A percentile compares a stretch with the other conserved stretches of the same genome.
Conservation (phyloP, 345 rosid species). For the Dimocarpus longan region DNA sequence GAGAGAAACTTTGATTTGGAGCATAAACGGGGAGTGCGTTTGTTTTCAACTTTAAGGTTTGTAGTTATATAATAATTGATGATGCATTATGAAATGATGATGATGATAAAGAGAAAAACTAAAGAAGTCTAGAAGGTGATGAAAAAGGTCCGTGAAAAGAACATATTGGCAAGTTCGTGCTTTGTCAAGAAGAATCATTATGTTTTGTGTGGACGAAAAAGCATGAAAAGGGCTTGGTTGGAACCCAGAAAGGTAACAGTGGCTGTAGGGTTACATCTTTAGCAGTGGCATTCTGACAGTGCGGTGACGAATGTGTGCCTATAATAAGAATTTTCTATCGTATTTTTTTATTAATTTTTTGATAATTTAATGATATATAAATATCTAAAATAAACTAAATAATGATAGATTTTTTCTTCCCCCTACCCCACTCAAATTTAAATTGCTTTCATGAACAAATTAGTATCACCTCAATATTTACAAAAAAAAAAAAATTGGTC, state of each 20-base stretch:
- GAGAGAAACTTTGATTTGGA: neutral
- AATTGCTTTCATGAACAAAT: no score
- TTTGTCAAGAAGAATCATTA: neutral
- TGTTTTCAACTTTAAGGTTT: neutral
- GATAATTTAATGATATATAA: no score
- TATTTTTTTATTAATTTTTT: no score
- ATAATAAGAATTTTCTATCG: no score
- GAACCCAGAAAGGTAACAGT: neutral
- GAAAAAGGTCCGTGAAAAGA: neutral
- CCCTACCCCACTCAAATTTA: no score
- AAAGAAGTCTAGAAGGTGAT: neutral
- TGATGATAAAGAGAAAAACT: neutral
- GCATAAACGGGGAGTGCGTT: neutral
- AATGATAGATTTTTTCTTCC: no score
- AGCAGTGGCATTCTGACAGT: neutral
- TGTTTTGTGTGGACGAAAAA: neutral
- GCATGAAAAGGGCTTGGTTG: neutral
- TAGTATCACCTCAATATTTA: no score
- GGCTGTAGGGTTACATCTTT: neutral
- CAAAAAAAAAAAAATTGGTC: no score
- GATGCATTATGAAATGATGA: conserved; percentile 8
- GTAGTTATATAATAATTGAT: neutral
- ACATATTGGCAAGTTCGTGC: neutral
- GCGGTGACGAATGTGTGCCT: no score
- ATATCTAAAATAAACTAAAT: no score